Base-by-base conservation (phyloP, 2,329 filamentous ascomycete genomes). In the Pseudocercospora cruenta region DNA sequence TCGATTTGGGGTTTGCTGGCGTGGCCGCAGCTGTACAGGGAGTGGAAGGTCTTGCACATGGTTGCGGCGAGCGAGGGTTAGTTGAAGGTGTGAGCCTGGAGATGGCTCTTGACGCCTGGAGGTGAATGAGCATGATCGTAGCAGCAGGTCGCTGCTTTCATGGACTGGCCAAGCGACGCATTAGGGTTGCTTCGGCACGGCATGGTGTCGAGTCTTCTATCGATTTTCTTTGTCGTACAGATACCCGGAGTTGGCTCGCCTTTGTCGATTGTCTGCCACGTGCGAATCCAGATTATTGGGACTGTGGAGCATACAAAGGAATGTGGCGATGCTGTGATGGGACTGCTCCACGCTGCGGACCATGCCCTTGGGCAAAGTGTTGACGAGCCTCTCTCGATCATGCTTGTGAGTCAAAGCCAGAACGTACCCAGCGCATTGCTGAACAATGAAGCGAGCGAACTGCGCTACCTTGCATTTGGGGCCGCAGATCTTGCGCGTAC, bases 21-120 rank as follows among this genome's bases (percentile, higher is more conserved):
- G 28, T 65, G 63, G 51, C 63, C 63, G 51, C 63, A 65, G 24
- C 39, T 45, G 58, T 60, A 65, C 36, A 61, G 58, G 49, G 24
- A 21, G 28, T 65, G 63, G 26, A 57, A 65, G 33, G 36, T 24
- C 53, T 53, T 62, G 58, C 63, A 65, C 63, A 65, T 65, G 4
- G 12, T 54, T 51, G 47, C 9, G 47, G n/a, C n/a, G 43, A 47
- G 2, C 8, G 3, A 49, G 45, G 22, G 45, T 8, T 26, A 26
- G 24, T 26, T 26, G 24, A 26, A 26, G 24, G 24, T 22, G 45
- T 28, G 16, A 28, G 21, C 22, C 24, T 24, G 49, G 21, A 53
- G 19, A 24, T 22, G 49, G 24, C 19, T 4, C 24, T 24, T n/a
- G 1, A 19, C 8, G 45, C 45, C 2, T 19, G 45, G 22, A 49